Evolutionary conservation across 495 filamentous ascomycete species (phyloP).

Genomic region (Tetracladium setigerum): DNA sequence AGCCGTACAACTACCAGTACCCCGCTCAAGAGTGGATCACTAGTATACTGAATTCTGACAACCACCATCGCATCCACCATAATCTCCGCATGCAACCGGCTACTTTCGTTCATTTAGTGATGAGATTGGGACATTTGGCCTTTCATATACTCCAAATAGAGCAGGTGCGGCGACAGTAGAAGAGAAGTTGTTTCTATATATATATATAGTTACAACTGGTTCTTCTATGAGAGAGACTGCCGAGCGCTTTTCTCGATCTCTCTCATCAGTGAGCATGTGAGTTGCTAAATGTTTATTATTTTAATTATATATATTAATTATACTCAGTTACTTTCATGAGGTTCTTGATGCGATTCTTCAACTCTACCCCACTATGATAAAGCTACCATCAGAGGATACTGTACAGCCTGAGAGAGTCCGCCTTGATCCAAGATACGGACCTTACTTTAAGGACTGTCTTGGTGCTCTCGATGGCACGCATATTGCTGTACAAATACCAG

Average conservation of each 20-base stretch:
- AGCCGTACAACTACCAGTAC: too few species aligned
- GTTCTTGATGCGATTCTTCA: not conserved
- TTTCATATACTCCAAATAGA: too few species aligned
- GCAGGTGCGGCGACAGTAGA: too few species aligned
- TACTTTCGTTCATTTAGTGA: too few species aligned
- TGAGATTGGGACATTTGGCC: too few species aligned
- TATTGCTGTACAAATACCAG: conserved; percentile 1
- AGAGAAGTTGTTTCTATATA: not conserved
- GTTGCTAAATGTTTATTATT: not conserved
- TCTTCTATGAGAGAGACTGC: not conserved
- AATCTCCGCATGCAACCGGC: too few species aligned
- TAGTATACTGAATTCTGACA: too few species aligned
- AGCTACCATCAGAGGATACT: not conserved
- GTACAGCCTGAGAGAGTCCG: not conserved
- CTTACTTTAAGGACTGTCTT: conserved; percentile 14
- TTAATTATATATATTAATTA: not conserved
- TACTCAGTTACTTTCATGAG: not conserved
- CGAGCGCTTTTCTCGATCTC: not conserved
- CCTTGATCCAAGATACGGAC: conserved; percentile 1
- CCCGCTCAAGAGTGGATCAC: too few species aligned
- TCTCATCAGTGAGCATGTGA: not conserved
- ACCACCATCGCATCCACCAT: too few species aligned
- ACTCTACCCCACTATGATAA: not conserved
- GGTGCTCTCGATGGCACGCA: conserved; percentile 15
- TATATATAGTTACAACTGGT: not conserved